Base-by-base conservation (phyloP, 1,139 yeast genomes). In the Debaryomycetaceae sp. region DNA sequence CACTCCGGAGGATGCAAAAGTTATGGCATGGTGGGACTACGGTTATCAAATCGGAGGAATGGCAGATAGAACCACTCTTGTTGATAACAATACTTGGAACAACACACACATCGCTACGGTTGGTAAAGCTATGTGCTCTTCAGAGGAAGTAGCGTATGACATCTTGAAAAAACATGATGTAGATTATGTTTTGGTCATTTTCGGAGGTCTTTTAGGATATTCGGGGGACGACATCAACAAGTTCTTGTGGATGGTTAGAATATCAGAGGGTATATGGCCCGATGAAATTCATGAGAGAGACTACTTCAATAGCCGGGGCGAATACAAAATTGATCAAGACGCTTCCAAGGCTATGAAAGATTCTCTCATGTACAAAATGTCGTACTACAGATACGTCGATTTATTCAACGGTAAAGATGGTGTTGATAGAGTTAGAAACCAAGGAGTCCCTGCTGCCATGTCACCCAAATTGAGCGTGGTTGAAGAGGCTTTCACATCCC, bases 1-100 rank as follows among this genome's bases (percentile, higher is more conserved):
- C 68, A 92, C 98, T 1, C 81, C 87, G 4, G 97, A 91, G 61
- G 98, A 94, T 60, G 86, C 97, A 36, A 89, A 87, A 64, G 85
- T 94, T 48, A 88, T 94, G 86, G 86, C 98, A 6, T 94, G 99
- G 99, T 94, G 99, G 99, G 99, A 94, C 73, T 94, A 94, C 61
- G 99, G 99, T 41, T 94, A 94, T 66, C 99, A 94, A 68, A 94
- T 94, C 57, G 98, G 98, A 53, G 99, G 99, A 46, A 92, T 94
- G 98, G 98, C 98, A 35, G 98, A 94, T 66, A 81, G 98, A 62
- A 92, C 98, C 49, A 94, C 99, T 5, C 76, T 94, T 52, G 99
- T 94, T 34, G 99, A 94, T 65, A 94, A 94, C 76, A 94, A 94
- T 66, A 94, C 99, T 8, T 94, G 99, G 99, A 94, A 94, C 63